Conservation (phyloP, 1,284 basidiomycete genomes). For the Irpex lacteus region DNA sequence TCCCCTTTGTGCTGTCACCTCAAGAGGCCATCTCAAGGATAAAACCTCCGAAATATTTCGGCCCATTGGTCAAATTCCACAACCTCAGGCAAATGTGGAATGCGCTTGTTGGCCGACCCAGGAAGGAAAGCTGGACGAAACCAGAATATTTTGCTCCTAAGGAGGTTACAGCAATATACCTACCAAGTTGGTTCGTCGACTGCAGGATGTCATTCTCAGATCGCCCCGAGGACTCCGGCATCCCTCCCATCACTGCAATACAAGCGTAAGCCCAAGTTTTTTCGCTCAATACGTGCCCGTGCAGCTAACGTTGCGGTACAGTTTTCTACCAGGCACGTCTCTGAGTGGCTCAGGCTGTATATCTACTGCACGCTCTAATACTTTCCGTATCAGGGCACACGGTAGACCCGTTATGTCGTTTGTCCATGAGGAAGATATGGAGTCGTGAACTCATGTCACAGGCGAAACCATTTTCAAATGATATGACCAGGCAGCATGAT, state of each 20-base stretch:
- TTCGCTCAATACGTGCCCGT: too few relatives aligned
- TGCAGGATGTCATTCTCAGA: slow-evolving; percentile 19
- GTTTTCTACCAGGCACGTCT: background rate
- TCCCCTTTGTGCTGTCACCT: slow-evolving; percentile 35
- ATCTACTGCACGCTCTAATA: background rate
- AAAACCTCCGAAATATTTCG: background rate
- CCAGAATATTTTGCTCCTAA: background rate
- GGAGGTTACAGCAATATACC: slow-evolving; percentile 42
- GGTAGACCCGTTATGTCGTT: background rate
- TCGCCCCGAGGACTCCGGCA: background rate
- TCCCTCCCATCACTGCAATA: background rate
- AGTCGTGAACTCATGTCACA: background rate
- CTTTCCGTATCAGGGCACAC: background rate
- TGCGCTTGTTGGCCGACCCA: background rate
- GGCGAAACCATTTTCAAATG: background rate
- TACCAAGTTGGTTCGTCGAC: slow-evolving; percentile 61
- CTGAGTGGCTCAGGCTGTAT: background rate
- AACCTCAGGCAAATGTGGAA: slow-evolving; percentile 6
- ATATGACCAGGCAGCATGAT: slow-evolving; percentile 1
- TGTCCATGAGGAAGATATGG: background rate
- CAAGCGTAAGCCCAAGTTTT: too few relatives aligned
- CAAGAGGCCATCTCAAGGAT: slow-evolving; percentile 30
- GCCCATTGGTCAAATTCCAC: slow-evolving; percentile 15
- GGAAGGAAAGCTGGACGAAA: background rate
- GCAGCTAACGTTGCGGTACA: background rate